Base-by-base conservation (phyloP, 306 rosid genomes). In the Prunus persica region DNA sequence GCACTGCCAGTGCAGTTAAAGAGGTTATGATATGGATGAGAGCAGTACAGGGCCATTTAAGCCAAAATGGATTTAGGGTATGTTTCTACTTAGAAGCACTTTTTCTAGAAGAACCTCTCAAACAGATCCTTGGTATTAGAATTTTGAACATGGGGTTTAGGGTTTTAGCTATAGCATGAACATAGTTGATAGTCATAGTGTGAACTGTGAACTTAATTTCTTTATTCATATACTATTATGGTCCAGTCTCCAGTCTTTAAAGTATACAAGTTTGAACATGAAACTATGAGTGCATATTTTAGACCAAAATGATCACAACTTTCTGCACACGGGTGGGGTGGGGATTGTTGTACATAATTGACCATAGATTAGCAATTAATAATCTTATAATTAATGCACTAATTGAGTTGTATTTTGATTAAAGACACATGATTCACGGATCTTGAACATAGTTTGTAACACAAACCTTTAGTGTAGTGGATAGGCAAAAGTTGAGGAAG, bases 301-400 rank as follows among this genome's bases (percentile, higher is more conserved):
- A 9, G 27, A 34, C 46, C 69, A 32, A 11, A 65, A 65, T 6
- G 25, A 11, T 19, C 64, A 2, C 41, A 71, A 32, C 28, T 20
- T 20, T 14, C 14, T 72, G 76, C 52, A 14, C 65, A 72, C 65
- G 65, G 52, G 32, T 71, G 50, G 50, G 7, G 24, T 71, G 45
- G 74, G 15, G 7, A 55, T 3, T 55, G 76, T 55, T 55, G 51
- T 13, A 55, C 15, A 55, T 72, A 50, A 50, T 71, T 72, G 65
- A 72, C 38, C 52, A 71, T n/a, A 11, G 61, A 69, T 69, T 69
- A 50, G 22, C 20, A 30, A 11, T 63, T 63, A 16, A 30, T 28
- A 63, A 63, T 63, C 67, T 15, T 30, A 30, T 22, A 63, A 63
- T 63, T 30, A 63, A 30, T 7, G 1, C 19, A 34, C 49, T 34